Evolutionary conservation across 2,329 filamentous ascomycete genomes (phyloP).

Genomic region (Fusarium oxysporum): DNA sequence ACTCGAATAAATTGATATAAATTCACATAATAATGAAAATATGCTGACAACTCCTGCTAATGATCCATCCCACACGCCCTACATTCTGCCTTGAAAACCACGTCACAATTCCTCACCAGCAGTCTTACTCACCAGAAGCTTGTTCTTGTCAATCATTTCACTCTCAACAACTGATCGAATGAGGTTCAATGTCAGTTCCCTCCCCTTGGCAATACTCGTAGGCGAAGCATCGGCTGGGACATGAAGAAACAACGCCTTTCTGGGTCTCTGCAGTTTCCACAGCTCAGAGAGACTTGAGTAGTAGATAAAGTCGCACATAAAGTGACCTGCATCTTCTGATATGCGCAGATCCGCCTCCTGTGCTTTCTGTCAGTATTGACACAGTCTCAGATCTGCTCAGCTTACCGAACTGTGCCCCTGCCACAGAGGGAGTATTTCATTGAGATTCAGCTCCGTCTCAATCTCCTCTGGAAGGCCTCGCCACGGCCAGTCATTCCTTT

Average conservation of each 20-base stretch:
- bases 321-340: constrained; percentile 77
- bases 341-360: constrained; percentile 64
- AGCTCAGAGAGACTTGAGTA: constrained; percentile 74
- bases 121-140: background rate
- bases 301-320: constrained; percentile 83
- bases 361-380: constrained; percentile 23
- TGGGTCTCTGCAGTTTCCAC: constrained; percentile 58
- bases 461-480: constrained; percentile 66
- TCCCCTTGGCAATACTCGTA: constrained; percentile 60
- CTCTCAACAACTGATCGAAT: constrained; percentile 68
- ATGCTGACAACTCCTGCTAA: background rate
- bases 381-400: background rate
- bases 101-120: constrained; percentile 7
- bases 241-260: constrained; percentile 76
- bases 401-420: constrained; percentile 62
- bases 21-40: background rate
- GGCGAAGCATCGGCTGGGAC: constrained; percentile 72
- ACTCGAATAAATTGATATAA: background rate
- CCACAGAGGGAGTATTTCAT: constrained; percentile 69
- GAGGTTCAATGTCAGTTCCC: constrained; percentile 64
- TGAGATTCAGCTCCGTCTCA: constrained; percentile 66
- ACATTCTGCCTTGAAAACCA: background rate
- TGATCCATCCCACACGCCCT: background rate
- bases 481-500: constrained; percentile 65
- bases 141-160: constrained; percentile 49